These are phyloP conservation scores for Monilinia fructigena DNA, from an alignment of 2,329 filamentous ascomycete species.

Conservation along the genomic window DNA sequence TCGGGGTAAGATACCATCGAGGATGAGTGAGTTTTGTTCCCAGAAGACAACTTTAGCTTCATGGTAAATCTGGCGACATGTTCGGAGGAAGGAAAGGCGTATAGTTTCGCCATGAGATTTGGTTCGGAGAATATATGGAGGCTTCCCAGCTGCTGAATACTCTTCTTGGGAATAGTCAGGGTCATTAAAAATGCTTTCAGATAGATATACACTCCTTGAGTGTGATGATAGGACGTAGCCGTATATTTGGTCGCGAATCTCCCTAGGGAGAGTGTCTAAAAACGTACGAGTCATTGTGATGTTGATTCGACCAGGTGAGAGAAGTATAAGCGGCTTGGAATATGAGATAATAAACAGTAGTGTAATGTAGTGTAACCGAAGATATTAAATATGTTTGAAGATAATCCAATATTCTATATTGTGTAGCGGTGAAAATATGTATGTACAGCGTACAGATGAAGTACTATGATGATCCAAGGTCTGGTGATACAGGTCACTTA, in stretches of 20 bases:
- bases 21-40: conserved; percentile 21
- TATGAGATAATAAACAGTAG: background rate
- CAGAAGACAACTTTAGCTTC: conserved; percentile 21
- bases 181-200: conserved; percentile 10
- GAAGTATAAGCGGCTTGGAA: background rate
- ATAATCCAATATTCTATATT: background rate
- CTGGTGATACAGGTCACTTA: conserved; percentile 7
- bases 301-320: conserved; percentile 2
- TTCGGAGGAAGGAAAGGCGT: conserved; percentile 22
- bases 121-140: conserved; percentile 20
- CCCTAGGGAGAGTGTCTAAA: conserved; percentile 21
- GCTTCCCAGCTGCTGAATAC: conserved; percentile 6
- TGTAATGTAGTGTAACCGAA: background rate
- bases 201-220: conserved; percentile 12
- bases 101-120: conserved; percentile 19
- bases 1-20: conserved; percentile 19
- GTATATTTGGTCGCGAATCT: conserved; percentile 25
- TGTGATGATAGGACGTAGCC: conserved; percentile 22
- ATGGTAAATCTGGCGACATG: conserved; percentile 21
- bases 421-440: conserved; percentile 3
- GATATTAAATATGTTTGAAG: conserved; percentile 4
- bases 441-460: background rate
- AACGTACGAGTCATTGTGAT: conserved; percentile 15
- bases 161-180: conserved; percentile 12
- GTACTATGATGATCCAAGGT: conserved; percentile 12